Base-by-base conservation (phyloP, 495 filamentous ascomycete species). In the Xylaria venustula region DNA sequence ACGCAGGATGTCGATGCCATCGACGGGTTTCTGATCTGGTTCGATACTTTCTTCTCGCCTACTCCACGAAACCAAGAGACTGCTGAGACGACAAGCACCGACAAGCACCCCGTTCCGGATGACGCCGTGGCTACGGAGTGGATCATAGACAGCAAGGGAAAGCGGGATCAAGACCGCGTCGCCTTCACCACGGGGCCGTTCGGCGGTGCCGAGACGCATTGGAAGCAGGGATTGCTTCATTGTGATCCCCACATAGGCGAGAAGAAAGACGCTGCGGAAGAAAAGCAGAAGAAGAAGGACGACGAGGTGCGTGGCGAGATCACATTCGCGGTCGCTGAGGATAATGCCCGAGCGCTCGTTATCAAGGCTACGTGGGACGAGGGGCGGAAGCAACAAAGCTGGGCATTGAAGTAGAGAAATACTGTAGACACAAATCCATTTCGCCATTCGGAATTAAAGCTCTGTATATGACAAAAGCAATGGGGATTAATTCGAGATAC, bases 181-280 rank as follows among this genome's bases (percentile, higher is more conserved):
- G 77, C 79, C 17, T 94, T 95, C 69, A 91, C 89, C 45, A 95
- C 91, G 28, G 90, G 90, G 4, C 91, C 91, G 34, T 86, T 87
- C 50, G 83, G 84, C 53, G 53, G 26, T 12, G 87, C 85, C 68
- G 88, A 86, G 62, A 95, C 91, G 23, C 91, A 95, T 77, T 95
- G 91, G 91, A 90, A 88, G 75, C 91, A 95, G 73, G 91, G 89
- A 6, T 83, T 93, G 25, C 65, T 81, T 47, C 61, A 80, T 22
- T 67, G 77, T 54, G 75, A 75, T 32, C 76, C 71, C 53, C 64
- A 68, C 37, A 50, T 49, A 15, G 64, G 50, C 53, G 67, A 66
- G 7, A 73, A 69, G 48, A 66, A 71, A 37, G 42, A 46, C 5
- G 30, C 5, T 34, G 30, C 5, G 30, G 11, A 40, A 15, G 6